Base-by-base conservation (phyloP, 305 asterid species). In the Andrographis paniculata region DNA sequence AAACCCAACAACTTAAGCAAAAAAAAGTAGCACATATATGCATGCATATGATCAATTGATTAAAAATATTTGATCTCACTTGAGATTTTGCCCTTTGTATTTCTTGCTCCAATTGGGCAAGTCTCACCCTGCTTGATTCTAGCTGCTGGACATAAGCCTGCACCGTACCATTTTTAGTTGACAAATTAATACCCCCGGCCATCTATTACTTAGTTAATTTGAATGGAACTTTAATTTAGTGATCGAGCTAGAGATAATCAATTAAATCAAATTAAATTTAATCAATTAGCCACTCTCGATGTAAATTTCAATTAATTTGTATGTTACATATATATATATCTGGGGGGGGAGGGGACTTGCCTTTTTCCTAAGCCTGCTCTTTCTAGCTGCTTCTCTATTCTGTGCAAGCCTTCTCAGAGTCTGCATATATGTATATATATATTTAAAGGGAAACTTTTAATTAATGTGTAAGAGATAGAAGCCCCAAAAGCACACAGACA, bases 91-190 rank as follows among this genome's bases (percentile, higher is more conserved):
- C 86, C 60, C 91, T 82, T 53, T 77, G 87, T 24, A 91, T 45
- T 49, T 87, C 94, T 62, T 91, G 95, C 38, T 91, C 99, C 20
- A 91, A 55, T 54, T 91, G 96, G 20, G 79, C 47, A 23, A 91
- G 93, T 71, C 72, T 87, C 67, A 83, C 73, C 73, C 94, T 80
- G 68, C 99, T 87, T 22, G 94, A 38, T 66, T 91, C 99, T n/a
- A 91, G 81, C 62, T 87, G 92, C 75, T 91, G 99, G 55, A 91
- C 93, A 70, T 91, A 91, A 45, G 98, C 95, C 96, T 86, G 85
- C 18, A 53, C 7, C n/a, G n/a, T n/a, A 33, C n/a, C n/a, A 13
- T 33, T 33, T n/a, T 9, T 44, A 15, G 3, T 33, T 37, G 18
- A 50, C 35, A 24, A 17, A 28, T 0, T 37, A 23, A n/a, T 6